Conservation (phyloP, 345 rosid genomes). For the Melaleuca quinquenervia region DNA sequence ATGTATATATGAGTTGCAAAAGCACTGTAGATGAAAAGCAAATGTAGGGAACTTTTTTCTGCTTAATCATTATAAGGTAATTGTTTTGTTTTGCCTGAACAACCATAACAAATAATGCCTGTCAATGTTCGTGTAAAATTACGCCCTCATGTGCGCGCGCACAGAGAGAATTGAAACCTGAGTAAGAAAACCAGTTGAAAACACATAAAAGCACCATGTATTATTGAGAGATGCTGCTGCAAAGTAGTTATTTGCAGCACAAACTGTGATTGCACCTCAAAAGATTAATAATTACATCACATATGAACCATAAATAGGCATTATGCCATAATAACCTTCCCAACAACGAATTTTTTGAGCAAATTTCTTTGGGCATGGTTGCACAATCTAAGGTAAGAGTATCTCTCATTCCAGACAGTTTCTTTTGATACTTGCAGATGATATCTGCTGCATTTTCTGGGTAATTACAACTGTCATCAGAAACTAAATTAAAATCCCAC, state of each 20-base stretch:
- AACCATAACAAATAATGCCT: neutral
- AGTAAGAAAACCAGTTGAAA: constrained; percentile 64
- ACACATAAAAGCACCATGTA: constrained; percentile 87
- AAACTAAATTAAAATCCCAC: no score
- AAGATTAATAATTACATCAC: neutral
- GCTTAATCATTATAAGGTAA: neutral
- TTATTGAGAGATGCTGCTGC: constrained; percentile 80
- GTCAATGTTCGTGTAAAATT: neutral
- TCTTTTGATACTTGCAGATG: no score
- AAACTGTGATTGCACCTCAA: constrained; percentile 88
- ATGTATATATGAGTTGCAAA: neutral
- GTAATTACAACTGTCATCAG: no score
- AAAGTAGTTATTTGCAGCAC: constrained; percentile 81
- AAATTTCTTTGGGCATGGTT: neutral
- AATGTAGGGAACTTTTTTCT: neutral
- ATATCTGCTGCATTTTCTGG: no score
- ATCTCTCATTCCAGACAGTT: no score
- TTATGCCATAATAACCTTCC: neutral
- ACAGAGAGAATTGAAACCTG: constrained; percentile 29
- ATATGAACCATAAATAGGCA: neutral
- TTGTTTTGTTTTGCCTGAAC: neutral
- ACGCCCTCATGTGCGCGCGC: neutral
- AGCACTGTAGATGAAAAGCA: neutral
- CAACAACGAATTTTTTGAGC: neutral
- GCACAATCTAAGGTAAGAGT: neutral